Percentiles rank a stretch among this genome's conserved stretches.
phyloP scores from a whole-genome alignment of 1,284 basidiomycete genomes.

The Sanguinoderma infundibulare region DNA sequence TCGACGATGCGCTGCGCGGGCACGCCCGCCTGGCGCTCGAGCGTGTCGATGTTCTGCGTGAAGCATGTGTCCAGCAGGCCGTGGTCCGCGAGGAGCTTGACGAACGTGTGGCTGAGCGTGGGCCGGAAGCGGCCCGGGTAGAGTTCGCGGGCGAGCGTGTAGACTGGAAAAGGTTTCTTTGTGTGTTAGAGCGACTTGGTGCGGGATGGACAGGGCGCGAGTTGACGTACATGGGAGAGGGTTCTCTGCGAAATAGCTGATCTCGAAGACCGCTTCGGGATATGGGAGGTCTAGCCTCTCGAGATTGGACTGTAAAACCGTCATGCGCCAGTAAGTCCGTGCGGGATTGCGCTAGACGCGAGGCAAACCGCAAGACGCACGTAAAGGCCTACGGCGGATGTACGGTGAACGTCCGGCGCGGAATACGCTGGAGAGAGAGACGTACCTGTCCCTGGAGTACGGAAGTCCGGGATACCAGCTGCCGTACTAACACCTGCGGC shows the following conservation, averaged over 20 bases:
- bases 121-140: constrained; percentile 89
- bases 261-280: constrained; percentile 84
- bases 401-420: not conserved
- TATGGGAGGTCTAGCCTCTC: constrained; percentile 74
- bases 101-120: constrained; percentile 90
- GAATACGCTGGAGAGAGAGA: not conserved
- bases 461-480: constrained; percentile 82
- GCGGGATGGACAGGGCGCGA: not conserved
- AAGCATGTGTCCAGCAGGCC: constrained; percentile 76
- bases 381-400: constrained; percentile 52
- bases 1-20: constrained; percentile 81
- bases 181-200: not conserved
- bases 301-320: constrained; percentile 63
- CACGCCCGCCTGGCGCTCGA: constrained; percentile 87
- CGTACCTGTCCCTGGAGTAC: constrained; percentile 76
- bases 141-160: constrained; percentile 87
- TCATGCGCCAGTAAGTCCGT: not conserved
- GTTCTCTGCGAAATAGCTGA: constrained; percentile 72
- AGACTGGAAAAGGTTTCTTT: constrained; percentile 53
- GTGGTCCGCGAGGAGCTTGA: constrained; percentile 75
- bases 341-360: not conserved
- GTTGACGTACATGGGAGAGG: constrained; percentile 68
- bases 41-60: constrained; percentile 92
- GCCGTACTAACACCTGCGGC: constrained; percentile 72
- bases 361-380: constrained; percentile 37